These are phyloP conservation scores for Neohortaea acidophila DNA, from an alignment of 495 filamentous ascomycete genomes.

Conservation along the genomic window DNA sequence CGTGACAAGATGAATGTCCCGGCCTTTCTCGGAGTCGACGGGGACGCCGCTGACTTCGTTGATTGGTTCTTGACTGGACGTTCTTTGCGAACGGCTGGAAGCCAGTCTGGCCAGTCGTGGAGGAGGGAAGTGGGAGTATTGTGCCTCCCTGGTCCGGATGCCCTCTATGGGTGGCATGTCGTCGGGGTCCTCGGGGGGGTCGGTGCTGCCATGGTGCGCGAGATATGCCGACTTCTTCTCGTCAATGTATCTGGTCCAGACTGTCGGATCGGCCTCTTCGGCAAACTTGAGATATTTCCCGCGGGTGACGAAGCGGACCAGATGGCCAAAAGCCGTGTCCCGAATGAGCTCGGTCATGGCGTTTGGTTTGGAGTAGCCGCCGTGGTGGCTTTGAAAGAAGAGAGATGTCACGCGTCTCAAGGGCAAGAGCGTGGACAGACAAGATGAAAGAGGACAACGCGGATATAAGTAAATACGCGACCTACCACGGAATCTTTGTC, in stretches of 20 bases:
- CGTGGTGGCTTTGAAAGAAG: too few relatives aligned
- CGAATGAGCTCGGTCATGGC: conserved; percentile 23
- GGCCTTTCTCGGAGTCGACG: conserved; percentile 25
- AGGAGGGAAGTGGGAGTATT: conserved; percentile 2
- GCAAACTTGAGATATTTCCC: conserved; percentile 20
- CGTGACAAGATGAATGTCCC: conserved; percentile 20
- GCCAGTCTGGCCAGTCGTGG: background rate
- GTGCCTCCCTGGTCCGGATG: conserved; percentile 17
- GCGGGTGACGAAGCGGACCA: conserved; percentile 20
- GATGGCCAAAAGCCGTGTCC: conserved; percentile 26
- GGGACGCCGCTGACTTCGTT: conserved; percentile 23
- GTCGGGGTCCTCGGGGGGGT: conserved; percentile 13
- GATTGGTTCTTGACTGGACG: conserved; percentile 10
- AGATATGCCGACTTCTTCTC: conserved; percentile 22
- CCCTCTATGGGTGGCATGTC: conserved; percentile 11
- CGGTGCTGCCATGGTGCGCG: conserved; percentile 22
- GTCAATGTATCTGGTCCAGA: conserved; percentile 25
- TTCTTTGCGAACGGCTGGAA: background rate
- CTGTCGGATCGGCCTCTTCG: conserved; percentile 22
- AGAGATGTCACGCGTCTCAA: too few relatives aligned
- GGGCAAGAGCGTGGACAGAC: too few relatives aligned
- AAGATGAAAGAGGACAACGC: too few relatives aligned
- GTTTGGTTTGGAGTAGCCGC: too few relatives aligned
- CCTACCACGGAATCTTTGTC: too few relatives aligned
- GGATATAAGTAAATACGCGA: too few relatives aligned